phyloP scores from a whole-genome alignment of 2,329 filamentous ascomycete genomes.

The Colletotrichum sp. region DNA sequence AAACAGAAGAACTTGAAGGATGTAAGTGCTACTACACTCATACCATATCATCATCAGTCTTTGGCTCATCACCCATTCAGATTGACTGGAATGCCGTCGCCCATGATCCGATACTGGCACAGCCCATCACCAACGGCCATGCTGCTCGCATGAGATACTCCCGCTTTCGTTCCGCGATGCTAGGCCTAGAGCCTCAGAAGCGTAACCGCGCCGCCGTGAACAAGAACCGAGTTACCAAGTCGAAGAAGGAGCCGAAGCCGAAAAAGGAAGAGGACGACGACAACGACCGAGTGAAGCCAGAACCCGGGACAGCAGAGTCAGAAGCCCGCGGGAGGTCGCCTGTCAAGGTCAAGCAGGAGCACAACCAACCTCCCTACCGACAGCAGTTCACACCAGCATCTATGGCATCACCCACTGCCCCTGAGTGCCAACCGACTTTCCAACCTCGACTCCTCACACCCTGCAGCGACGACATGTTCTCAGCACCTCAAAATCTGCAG shows the following conservation, averaged over 20 bases:
- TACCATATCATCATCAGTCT: conserved; percentile 22
- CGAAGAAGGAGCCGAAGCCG: conserved; percentile 41
- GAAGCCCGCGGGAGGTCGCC: conserved; percentile 13
- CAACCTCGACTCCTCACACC: conserved; percentile 55
- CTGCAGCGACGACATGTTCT: conserved; percentile 55
- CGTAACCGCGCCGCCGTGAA: conserved; percentile 44
- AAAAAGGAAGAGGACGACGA: conserved; percentile 44
- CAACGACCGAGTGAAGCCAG: conserved; percentile 40
- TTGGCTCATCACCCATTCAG: conserved; percentile 37
- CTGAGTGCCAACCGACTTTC: conserved; percentile 31
- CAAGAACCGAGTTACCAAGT: conserved; percentile 53
- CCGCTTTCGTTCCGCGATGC: conserved; percentile 53
- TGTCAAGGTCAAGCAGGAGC: conserved; percentile 44
- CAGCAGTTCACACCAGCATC: conserved; percentile 43
- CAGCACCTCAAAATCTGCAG: conserved; percentile 30
- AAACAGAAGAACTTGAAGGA: conserved; percentile 66
- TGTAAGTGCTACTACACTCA: conserved; percentile 45
- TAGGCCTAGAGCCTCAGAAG: conserved; percentile 53
- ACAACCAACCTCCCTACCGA: conserved; percentile 31
- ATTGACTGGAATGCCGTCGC: conserved; percentile 67
- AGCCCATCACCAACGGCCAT: conserved; percentile 64
- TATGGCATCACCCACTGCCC: conserved; percentile 37
- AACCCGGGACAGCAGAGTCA: conserved; percentile 31
- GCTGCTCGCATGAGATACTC: conserved; percentile 66
- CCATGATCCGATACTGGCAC: conserved; percentile 55